Evolutionary conservation across 2,329 filamentous ascomycete genomes (phyloP).

Genomic region (Aureobasidium lini): DNA sequence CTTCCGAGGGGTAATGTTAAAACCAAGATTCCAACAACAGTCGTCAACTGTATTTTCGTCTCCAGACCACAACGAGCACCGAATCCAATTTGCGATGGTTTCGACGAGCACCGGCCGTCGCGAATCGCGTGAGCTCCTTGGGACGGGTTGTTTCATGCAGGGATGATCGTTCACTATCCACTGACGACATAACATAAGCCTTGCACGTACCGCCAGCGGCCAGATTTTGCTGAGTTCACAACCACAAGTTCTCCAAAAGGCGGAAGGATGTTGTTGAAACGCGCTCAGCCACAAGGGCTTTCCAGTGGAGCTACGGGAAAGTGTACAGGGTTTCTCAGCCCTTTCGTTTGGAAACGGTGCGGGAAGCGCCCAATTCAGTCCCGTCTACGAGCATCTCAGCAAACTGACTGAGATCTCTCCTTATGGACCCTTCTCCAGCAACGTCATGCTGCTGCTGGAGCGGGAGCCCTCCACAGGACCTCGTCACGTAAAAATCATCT

Average conservation of each 20-base stretch:
- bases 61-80: not conserved
- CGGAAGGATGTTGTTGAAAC: not conserved
- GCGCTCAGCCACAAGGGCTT: not conserved
- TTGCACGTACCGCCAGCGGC: not conserved
- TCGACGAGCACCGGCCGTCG: not conserved
- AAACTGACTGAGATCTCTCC: not conserved
- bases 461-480: not conserved
- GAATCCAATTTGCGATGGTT: not conserved
- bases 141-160: conserved; percentile 1
- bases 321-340: not conserved
- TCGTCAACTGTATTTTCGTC: not conserved
- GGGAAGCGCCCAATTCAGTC: not conserved
- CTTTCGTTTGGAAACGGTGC: not conserved
- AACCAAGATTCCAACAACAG: not conserved
- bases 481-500: not conserved
- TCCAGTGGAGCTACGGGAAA: not conserved
- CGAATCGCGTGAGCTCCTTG: not conserved
- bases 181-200: not conserved
- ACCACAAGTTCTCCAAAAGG: not conserved
- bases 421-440: not conserved
- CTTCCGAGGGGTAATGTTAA: not conserved
- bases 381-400: not conserved
- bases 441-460: conserved; percentile 3
- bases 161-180: not conserved
- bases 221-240: not conserved